Conservation (phyloP, 1,139 yeast species). For the Nakaseomyces uthaithaninus region DNA sequence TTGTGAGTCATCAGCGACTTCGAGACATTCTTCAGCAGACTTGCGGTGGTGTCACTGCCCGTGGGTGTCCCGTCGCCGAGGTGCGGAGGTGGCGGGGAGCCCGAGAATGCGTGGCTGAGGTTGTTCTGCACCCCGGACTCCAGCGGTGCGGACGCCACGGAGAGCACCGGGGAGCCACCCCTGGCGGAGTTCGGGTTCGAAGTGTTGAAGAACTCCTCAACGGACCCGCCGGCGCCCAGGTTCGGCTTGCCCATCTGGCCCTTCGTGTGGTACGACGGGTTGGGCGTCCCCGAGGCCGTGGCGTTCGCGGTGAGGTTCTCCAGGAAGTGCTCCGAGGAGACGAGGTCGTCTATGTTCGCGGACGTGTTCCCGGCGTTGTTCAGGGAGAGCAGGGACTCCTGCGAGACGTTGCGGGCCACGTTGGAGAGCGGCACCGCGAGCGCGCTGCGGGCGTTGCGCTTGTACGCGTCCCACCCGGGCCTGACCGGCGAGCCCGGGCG, state of each 20-base stretch:
- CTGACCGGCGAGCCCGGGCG: neutral
- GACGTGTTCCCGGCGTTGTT: constrained; percentile 8
- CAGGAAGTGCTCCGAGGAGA: constrained; percentile 30
- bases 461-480: neutral
- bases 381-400: constrained; percentile 11
- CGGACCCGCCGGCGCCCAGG: constrained; percentile 16
- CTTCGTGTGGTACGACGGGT: constrained; percentile 6
- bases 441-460: constrained; percentile 2
- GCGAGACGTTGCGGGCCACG: constrained; percentile 8
- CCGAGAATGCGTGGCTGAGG: neutral
- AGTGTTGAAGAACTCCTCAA: constrained; percentile 19
- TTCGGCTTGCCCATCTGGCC: constrained; percentile 2
- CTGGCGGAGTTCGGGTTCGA: constrained; percentile 10
- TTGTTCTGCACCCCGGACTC: neutral
- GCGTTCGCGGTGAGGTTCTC: constrained; percentile 31
- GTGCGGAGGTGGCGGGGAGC: neutral
- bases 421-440: neutral
- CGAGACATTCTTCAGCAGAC: constrained; percentile 20
- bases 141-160: neutral
- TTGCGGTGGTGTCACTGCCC: constrained; percentile 16
- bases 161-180: constrained; percentile 7
- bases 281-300: constrained; percentile 18
- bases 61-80: neutral
- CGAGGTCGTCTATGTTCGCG: constrained; percentile 11
- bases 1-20: constrained; percentile 19